These are phyloP conservation scores for Licmophora abbreviata DNA, from an alignment of 108 stramenopile genomes.

Conservation along the genomic window DNA sequence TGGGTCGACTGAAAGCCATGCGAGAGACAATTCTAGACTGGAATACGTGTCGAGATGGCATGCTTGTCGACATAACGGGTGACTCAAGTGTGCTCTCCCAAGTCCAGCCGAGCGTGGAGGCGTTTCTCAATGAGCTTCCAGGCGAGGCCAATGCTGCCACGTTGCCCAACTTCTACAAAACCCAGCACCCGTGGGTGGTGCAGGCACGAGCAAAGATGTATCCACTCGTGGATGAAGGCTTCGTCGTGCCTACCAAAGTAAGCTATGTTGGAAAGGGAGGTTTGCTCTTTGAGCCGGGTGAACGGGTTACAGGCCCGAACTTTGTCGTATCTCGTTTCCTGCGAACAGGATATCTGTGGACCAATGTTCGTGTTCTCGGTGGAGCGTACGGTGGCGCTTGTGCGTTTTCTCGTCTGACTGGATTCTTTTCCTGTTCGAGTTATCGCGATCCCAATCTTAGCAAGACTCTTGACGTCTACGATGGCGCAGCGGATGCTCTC, in stretches of 20 bases:
- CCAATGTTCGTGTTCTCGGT: slow-evolving; percentile 89
- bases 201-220: slow-evolving; percentile 62
- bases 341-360: slow-evolving; percentile 89
- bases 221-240: slow-evolving; percentile 80
- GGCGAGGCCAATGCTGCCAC: slow-evolving; percentile 49
- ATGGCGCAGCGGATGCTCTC: slow-evolving; percentile 79
- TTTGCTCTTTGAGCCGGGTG: slow-evolving; percentile 73
- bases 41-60: slow-evolving; percentile 62
- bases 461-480: slow-evolving; percentile 92
- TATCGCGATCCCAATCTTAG: slow-evolving; percentile 95
- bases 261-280: slow-evolving; percentile 93
- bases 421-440: slow-evolving; percentile 81
- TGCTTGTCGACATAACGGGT: slow-evolving; percentile 90
- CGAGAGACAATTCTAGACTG: slow-evolving; percentile 63
- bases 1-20: slow-evolving; percentile 78
- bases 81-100: slow-evolving; percentile 60
- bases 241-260: slow-evolving; percentile 93
- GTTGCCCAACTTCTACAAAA: slow-evolving; percentile 58
- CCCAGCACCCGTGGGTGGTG: slow-evolving; percentile 68
- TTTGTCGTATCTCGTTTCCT: slow-evolving; percentile 77
- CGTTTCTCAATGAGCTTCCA: slow-evolving; percentile 64
- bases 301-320: slow-evolving; percentile 65
- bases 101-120: slow-evolving; percentile 57
- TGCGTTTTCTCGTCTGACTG: slow-evolving; percentile 74
- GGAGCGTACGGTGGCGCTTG: slow-evolving; percentile 97